Base-by-base conservation (phyloP, 2,329 filamentous ascomycete species). In the Aspergillus unguis region DNA sequence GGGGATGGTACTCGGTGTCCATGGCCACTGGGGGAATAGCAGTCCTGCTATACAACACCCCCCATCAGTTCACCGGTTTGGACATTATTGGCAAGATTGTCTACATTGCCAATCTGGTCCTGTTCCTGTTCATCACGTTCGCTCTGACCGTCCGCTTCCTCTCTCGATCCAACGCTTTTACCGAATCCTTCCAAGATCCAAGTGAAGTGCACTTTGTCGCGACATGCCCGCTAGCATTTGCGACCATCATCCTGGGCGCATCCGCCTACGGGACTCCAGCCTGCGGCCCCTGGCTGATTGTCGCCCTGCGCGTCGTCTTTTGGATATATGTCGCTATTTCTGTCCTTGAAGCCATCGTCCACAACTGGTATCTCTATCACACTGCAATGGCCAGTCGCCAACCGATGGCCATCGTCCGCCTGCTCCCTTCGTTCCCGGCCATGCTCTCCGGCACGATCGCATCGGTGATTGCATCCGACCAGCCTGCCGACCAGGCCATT, bases 11-110 rank as follows among this genome's bases (percentile, higher is more conserved):
- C 69, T 85, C 85, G 0, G 75, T 82, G 28, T 83, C 84, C 3
- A 89, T 89, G 86, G 85, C 83, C 35, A 88, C 85, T 0, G 86
- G 86, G n/a, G 85, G 85, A 0, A 70, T 90, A 1, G 80, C 85
- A 0, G 54, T 55, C 35, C 76, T 89, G 9, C 76, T 90, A 38
- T 81, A 85, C 41, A 51, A 53, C n/a, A 73, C 71, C 6, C 86
- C 86, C 3, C 80, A 83, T 58, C 75, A 77, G 54, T 90, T 90
- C 63, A 66, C 71, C 0, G 85, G 85, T 0, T 73, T 89, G 0
- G 66, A 69, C 2, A 79, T 79, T 2, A 85, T 89, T 44, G 86
- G 86, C 1, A 77, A 81, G 35, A 77, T 83, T 23, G 74, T 90
- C 40, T 89, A 85, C 70, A 77, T 87, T 61, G 62, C 85, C 61